Evolutionary conservation across 495 filamentous ascomycete species (phyloP).

Genomic region (Aspergillus hancockii): DNA sequence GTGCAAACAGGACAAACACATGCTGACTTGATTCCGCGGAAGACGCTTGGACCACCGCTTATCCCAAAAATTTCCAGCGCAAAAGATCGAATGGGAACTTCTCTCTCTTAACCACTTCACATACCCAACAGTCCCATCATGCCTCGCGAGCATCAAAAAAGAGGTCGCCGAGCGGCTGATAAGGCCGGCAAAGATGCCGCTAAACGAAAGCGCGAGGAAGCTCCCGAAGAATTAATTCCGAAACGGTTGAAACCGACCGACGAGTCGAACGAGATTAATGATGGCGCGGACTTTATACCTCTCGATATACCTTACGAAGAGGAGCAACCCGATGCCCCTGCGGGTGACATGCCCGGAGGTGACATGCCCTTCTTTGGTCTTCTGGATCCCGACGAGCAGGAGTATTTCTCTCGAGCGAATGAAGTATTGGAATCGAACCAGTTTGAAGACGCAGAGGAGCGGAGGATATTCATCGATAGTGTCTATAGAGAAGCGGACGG

Average conservation of each 20-base stretch:
- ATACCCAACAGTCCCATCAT: constrained; percentile 27
- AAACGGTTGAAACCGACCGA: constrained; percentile 44
- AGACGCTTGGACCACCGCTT: constrained; percentile 48
- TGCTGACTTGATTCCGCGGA: constrained; percentile 25
- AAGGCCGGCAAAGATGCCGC: constrained; percentile 44
- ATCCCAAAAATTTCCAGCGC: constrained; percentile 38
- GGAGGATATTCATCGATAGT: constrained; percentile 76
- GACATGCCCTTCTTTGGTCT: constrained; percentile 80
- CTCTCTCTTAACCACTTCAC: constrained; percentile 3
- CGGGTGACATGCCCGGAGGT: constrained; percentile 44
- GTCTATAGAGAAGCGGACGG: constrained; percentile 83
- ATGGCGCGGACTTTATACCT: constrained; percentile 41
- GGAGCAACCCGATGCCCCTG: constrained; percentile 11
- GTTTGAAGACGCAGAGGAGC: constrained; percentile 77
- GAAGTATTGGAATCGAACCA: constrained; percentile 85
- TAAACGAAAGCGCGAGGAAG: constrained; percentile 46
- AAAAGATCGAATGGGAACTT: constrained; percentile 15
- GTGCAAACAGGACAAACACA: constrained; percentile 38
- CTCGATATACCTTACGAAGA: constrained; percentile 29
- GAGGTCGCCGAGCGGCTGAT: constrained; percentile 65
- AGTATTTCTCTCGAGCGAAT: constrained; percentile 89
- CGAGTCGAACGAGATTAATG: constrained; percentile 22
- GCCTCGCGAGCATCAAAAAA: constrained; percentile 64
- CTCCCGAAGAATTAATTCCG: constrained; percentile 34
- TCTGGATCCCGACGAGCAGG: constrained; percentile 84